Evolutionary conservation across 1,284 basidiomycete genomes (phyloP), one percentile per base, ranked within the genome.

Genomic region (Laetiporus sulphureus): DNA sequence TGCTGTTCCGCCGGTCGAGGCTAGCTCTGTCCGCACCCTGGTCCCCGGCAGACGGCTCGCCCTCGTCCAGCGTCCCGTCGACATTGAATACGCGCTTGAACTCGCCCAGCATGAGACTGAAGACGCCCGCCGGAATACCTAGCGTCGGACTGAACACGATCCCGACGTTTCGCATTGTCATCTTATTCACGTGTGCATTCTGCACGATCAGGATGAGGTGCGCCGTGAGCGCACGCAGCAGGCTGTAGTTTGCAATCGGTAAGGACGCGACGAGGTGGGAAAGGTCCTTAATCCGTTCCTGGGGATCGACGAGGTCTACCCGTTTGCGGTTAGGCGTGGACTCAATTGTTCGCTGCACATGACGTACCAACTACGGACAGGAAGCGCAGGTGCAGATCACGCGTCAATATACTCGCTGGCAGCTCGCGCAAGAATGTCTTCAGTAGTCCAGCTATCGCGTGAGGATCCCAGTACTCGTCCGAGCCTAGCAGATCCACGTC

Each of bases 131-230:
- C 12, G 93, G 93, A 51, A 97, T 95, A 27, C 91, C 91, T 6
- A 97, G 72, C 1, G 93, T 96, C 3, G 94, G 93, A 49, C 89
- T 92, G 65, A 96, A 97, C 22, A 99, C 95, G 48, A 99, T 99
- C 16, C 94, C 93, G 21, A 99, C 91, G 59, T 99, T 99, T 25
- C 94, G 82, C 78, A 99, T 85, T 33, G 89, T 96, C 96, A 99
- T 99, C 73, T 96, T 99, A 79, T 98, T 98, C 46, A 86, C 70
- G 33, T 77, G 61, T 13, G 91, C 79, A 60, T 96, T 92, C 62
- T 92, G 84, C 35, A 97, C 92, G 55, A 99, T 90, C 42, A 94
- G 75, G 57, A 97, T 96, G 43, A 99, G 72, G 63, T 99, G 94
- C n/a, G 92, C 89, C 10, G 90, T 93, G 40, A 98, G 73, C 5